These are phyloP conservation scores for Fraxinus latifolia DNA, from an alignment of 305 asterid species.

Conservation along the genomic window DNA sequence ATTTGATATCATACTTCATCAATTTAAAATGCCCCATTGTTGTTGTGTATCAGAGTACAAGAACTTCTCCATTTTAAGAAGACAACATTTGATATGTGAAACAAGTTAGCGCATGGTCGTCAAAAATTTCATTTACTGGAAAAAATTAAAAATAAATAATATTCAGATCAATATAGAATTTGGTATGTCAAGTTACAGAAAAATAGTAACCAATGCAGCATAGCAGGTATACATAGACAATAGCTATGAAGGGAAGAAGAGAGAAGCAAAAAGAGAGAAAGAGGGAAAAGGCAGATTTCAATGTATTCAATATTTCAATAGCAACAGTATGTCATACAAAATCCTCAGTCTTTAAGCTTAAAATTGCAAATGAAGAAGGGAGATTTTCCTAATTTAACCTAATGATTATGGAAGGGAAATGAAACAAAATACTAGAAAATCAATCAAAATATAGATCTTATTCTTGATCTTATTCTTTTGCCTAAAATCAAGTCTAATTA, in stretches of 20 bases:
- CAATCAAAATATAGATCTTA: background rate
- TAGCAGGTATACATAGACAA: background rate
- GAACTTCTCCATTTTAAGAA: conserved; percentile 17
- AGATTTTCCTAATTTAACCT: background rate
- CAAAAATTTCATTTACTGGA: background rate
- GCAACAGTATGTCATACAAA: background rate
- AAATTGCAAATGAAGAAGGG: background rate
- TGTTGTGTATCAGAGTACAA: background rate
- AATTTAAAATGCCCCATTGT: conserved; percentile 1
- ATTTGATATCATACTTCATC: conserved; percentile 8
- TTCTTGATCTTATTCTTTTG: background rate
- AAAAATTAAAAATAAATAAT: conserved; percentile 12
- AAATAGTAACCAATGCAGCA: conserved; percentile 3
- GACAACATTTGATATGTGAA: conserved; percentile 9
- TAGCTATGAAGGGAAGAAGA: background rate
- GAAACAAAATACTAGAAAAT: background rate
- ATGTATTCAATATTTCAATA: background rate
- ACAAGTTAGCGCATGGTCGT: conserved; percentile 11
- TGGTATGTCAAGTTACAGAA: conserved; percentile 13
- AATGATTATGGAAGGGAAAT: background rate
- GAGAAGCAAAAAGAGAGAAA: background rate
- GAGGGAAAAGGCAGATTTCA: background rate
- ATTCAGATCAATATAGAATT: background rate
- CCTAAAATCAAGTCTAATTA: background rate
- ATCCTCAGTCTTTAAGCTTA: background rate